A percentile compares a stretch with the other conserved stretches of the same genome.
Conservation (phyloP, 805 yeast species). For the Starmerella bacillaris region DNA sequence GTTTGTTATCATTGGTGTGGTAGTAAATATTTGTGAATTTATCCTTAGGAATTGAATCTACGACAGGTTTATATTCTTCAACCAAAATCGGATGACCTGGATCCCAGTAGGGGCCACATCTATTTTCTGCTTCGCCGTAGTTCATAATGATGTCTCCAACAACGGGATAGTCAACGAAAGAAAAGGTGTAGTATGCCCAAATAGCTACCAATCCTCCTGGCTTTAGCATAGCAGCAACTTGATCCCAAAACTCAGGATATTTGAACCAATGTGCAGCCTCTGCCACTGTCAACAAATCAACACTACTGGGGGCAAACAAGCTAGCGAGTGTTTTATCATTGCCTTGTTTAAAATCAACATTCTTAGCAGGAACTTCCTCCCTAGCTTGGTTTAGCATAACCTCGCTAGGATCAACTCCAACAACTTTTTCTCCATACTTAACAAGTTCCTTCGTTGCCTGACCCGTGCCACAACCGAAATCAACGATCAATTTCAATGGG, state of each 20-base stretch:
- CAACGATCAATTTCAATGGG: conserved; percentile 30
- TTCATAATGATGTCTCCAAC: conserved; percentile 39
- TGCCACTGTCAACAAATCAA: conserved; percentile 60
- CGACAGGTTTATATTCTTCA: conserved; percentile 27
- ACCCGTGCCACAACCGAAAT: conserved; percentile 71
- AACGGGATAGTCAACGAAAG: conserved; percentile 33
- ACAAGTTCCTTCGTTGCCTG: conserved; percentile 42
- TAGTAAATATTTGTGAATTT: conserved; percentile 27
- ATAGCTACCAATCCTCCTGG: conserved; percentile 52
- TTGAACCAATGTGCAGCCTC: conserved; percentile 80
- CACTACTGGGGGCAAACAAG: conserved; percentile 21
- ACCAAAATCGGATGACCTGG: conserved; percentile 53
- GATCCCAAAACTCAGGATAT: conserved; percentile 34
- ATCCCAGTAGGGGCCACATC: conserved; percentile 54
- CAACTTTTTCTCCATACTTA: conserved; percentile 29
- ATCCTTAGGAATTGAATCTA: conserved; percentile 25
- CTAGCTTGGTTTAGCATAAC: conserved; percentile 37
- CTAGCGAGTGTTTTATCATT: conserved; percentile 15
- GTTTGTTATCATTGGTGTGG: conserved; percentile 19
- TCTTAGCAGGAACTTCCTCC: conserved; percentile 16
- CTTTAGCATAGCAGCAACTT: conserved; percentile 33
- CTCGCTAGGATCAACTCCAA: conserved; percentile 47
- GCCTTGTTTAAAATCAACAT: conserved; percentile 10
- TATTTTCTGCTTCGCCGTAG: conserved; percentile 32
- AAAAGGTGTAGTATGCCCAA: conserved; percentile 68